Base-by-base conservation (phyloP, 768 basidiomycete species). In the Lentinula raphanica region DNA sequence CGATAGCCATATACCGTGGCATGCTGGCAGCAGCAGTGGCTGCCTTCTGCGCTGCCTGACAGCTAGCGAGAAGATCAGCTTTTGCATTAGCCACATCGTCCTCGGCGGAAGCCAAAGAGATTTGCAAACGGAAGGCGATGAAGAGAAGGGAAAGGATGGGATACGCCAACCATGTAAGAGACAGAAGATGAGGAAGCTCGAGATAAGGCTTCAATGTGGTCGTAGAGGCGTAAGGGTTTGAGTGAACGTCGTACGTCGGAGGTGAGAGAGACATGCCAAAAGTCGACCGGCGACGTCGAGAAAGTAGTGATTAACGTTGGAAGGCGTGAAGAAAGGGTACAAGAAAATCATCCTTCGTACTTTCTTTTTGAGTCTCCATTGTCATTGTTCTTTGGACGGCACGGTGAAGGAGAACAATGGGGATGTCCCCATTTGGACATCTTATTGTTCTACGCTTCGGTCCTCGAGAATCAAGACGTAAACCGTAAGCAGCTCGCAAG, bases 131-230 rank as follows among this genome's bases (percentile, higher is more conserved):
- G 67, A 94, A 92, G 32, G 88, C 88, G 69, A 95, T 83, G 67
- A 98, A 90, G 62, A 94, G 69, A 58, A 98, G 84, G 25, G 94
- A 95, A 40, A 96, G 74, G 28, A 97, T 86, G 31, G 93, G 93
- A 63, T 92, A 94, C 8, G 94, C 92, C 38, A 98, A 87, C 88
- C 93, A 91, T 67, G 90, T 81, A 12, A 96, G 82, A 23, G 93
- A 92, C 29, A 96, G 81, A 46, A 93, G 79, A 65, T 95, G 86
- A 28, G 85, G 79, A 35, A 94, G 87, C 62, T 85, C 79, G 49
- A 98, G 86, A 71, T 95, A 95, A 7, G 94, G 91, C 60, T 80
- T 86, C 58, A 94, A 84, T 49, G 68, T 62, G 27, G 61, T 50
- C 54, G 61, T 59, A 28, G 40, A 48, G 40, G 46, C 32, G 36